phyloP scores from a whole-genome alignment of 2,329 filamentous ascomycete genomes.

The Fusarium begoniae region DNA sequence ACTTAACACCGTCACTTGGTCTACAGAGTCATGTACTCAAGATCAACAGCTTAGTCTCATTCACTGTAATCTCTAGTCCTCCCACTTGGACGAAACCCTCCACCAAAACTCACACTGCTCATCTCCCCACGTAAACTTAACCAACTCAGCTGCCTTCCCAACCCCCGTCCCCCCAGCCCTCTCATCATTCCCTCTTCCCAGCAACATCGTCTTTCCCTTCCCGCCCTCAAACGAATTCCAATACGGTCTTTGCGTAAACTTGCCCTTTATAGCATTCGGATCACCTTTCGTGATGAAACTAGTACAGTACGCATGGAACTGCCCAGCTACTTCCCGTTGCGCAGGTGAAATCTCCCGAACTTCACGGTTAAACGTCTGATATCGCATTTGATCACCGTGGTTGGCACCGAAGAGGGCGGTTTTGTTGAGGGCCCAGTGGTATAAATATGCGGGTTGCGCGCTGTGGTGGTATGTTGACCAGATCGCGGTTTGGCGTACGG shows the following conservation, averaged over 20 bases:
- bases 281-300: slow-evolving; percentile 37
- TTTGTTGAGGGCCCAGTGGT: slow-evolving; percentile 46
- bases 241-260: slow-evolving; percentile 31
- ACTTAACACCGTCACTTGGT: too few relatives aligned
- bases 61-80: slow-evolving; percentile 25
- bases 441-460: slow-evolving; percentile 41
- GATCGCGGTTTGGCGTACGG: slow-evolving; percentile 35
- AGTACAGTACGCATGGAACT: slow-evolving; percentile 34
- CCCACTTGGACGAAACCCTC: slow-evolving; percentile 44
- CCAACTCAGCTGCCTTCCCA: slow-evolving; percentile 52
- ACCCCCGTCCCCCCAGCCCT: slow-evolving; percentile 51
- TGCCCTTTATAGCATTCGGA: slow-evolving; percentile 35
- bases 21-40: background rate
- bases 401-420: slow-evolving; percentile 34
- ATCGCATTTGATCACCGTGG: slow-evolving; percentile 39
- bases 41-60: background rate
- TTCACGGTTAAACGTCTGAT: slow-evolving; percentile 51
- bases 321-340: slow-evolving; percentile 37
- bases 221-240: slow-evolving; percentile 41
- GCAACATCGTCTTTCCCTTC: slow-evolving; percentile 51
- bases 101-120: slow-evolving; percentile 60
- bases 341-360: slow-evolving; percentile 48
- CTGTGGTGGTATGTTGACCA: slow-evolving; percentile 35
- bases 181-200: slow-evolving; percentile 60
- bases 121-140: slow-evolving; percentile 52